Evolutionary conservation across 2,329 filamentous ascomycete genomes (phyloP).

Genomic region (Monosporascus sp.): DNA sequence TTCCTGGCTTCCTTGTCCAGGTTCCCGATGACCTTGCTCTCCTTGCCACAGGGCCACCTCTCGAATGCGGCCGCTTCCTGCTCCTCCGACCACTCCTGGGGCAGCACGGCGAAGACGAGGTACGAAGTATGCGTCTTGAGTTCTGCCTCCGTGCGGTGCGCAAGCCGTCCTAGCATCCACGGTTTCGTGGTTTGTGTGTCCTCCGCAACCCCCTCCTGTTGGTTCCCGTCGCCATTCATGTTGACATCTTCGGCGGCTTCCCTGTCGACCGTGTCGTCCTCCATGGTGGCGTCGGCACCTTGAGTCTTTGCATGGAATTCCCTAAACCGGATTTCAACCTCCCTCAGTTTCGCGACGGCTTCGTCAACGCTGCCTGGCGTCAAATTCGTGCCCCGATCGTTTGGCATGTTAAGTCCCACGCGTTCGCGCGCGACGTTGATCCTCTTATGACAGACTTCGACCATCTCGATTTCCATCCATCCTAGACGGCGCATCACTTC

Average conservation of each 20-base stretch:
- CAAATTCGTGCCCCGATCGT: slow-evolving; percentile 66
- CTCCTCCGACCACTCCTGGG: slow-evolving; percentile 77
- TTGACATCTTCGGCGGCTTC: slow-evolving; percentile 24
- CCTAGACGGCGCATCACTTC: slow-evolving; percentile 72
- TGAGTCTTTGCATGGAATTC: slow-evolving; percentile 49
- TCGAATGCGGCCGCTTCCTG: slow-evolving; percentile 67
- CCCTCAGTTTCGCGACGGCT: slow-evolving; percentile 65
- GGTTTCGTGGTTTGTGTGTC: slow-evolving; percentile 38
- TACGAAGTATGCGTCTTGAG: slow-evolving; percentile 98
- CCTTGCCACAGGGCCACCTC: slow-evolving; percentile 57
- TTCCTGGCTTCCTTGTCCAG: slow-evolving; percentile 50
- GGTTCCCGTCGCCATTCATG: slow-evolving; percentile 22
- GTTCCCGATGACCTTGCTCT: slow-evolving; percentile 47
- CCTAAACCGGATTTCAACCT: slow-evolving; percentile 65
- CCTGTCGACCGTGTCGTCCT: slow-evolving; percentile 20
- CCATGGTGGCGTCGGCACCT: slow-evolving; percentile 19
- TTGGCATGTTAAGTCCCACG: slow-evolving; percentile 59
- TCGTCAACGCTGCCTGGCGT: slow-evolving; percentile 72
- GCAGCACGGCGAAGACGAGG: slow-evolving; percentile 84
- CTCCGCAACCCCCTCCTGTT: slow-evolving; percentile 17
- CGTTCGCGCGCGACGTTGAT: slow-evolving; percentile 80
- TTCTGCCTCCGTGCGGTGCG: slow-evolving; percentile 79
- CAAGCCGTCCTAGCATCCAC: slow-evolving; percentile 71
- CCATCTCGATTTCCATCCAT: slow-evolving; percentile 92
- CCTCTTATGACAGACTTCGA: slow-evolving; percentile 75